A percentile compares a stretch with the other conserved stretches of the same genome.
phyloP scores from a whole-genome alignment of 768 basidiomycete genomes.

The Filobasidium floriforme region DNA sequence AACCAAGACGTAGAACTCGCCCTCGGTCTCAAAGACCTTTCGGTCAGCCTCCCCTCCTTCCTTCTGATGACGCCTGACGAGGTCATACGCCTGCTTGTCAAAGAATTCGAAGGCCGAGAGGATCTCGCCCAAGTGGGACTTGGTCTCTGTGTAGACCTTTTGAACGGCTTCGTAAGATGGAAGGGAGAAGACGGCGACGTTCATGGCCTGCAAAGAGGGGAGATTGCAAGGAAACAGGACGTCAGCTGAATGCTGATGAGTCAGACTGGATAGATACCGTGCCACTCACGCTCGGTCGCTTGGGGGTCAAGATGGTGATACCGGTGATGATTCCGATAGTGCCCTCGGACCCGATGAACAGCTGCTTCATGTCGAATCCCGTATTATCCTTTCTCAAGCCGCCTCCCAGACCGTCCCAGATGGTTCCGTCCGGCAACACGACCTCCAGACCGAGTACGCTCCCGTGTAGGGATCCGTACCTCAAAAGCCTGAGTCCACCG shows the following conservation, averaged over 20 bases:
- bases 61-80: conserved; percentile 51
- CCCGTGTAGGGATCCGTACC: conserved; percentile 92
- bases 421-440: conserved; percentile 85
- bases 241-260: not conserved
- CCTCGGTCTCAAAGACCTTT: conserved; percentile 68
- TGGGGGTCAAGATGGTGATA: conserved; percentile 89
- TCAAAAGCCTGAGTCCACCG: conserved; percentile 84
- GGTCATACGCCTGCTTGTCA: conserved; percentile 65
- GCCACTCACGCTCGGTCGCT: conserved; percentile 48
- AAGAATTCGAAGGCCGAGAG: conserved; percentile 96
- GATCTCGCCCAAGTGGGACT: conserved; percentile 80
- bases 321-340: conserved; percentile 92
- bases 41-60: conserved; percentile 63
- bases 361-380: conserved; percentile 94
- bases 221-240: not conserved
- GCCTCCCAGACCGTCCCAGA: conserved; percentile 75
- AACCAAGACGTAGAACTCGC: conserved; percentile 74
- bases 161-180: conserved; percentile 80
- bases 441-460: conserved; percentile 91
- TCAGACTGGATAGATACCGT: not conserved
- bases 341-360: conserved; percentile 96
- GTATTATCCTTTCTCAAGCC: conserved; percentile 93
- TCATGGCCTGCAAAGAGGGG: conserved; percentile 57
- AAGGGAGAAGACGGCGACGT: conserved; percentile 84
- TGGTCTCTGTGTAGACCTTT: conserved; percentile 72